phyloP scores from a whole-genome alignment of 805 yeast genomes.

The Torulaspora gathmanii region DNA sequence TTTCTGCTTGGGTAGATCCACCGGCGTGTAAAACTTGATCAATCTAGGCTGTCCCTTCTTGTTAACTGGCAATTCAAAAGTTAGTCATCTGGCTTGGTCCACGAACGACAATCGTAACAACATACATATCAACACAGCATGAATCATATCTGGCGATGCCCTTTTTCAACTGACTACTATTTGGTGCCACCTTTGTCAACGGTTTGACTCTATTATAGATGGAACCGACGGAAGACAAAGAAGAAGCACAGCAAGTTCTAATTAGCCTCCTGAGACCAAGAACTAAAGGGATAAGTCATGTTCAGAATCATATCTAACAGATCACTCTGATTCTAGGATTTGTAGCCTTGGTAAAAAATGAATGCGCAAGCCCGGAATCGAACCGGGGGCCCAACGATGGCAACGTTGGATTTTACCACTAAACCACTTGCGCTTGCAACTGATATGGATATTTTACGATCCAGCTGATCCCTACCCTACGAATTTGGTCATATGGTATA shows the following conservation, averaged over 20 bases:
- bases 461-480: no score
- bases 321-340: no score
- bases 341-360: constrained; percentile 6
- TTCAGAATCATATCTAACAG: no score
- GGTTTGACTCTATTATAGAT: neutral
- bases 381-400: constrained; percentile 39
- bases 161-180: neutral
- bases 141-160: constrained; percentile 54
- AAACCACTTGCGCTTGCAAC: constrained; percentile 33
- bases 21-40: constrained; percentile 87
- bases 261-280: no score
- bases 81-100: neutral
- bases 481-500: no score
- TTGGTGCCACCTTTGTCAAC: neutral
- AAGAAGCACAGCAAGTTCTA: no score
- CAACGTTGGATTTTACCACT: constrained; percentile 38
- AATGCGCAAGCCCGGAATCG: constrained; percentile 36
- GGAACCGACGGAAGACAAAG: no score
- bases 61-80: constrained; percentile 50
- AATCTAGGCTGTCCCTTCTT: constrained; percentile 86
- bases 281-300: no score
- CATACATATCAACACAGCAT: constrained; percentile 77
- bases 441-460: no score
- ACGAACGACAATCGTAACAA: constrained; percentile 33
- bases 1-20: constrained; percentile 79